phyloP scores from a whole-genome alignment of 805 yeast genomes.

The Kurtzmaniella cleridarum region DNA sequence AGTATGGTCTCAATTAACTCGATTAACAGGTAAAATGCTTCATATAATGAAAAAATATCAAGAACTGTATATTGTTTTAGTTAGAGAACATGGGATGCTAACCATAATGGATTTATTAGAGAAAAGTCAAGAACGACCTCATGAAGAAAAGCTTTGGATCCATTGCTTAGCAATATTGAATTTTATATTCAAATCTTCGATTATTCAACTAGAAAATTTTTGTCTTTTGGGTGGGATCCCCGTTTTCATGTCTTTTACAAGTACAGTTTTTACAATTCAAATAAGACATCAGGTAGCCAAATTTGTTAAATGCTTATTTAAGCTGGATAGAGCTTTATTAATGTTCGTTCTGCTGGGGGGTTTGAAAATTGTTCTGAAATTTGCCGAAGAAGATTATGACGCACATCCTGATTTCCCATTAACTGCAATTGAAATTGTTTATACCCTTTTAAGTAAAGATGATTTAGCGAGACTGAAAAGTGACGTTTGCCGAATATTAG shows the following conservation, averaged over 20 bases:
- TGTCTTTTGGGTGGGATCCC: conserved; percentile 42
- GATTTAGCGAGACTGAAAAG: conserved; percentile 33
- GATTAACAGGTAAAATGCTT: conserved; percentile 33
- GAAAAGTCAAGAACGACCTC: conserved; percentile 26
- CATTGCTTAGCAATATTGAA: conserved; percentile 31
- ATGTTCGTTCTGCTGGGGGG: conserved; percentile 45
- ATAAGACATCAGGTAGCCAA: conserved; percentile 33
- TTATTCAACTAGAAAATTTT: conserved; percentile 34
- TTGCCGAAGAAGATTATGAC: conserved; percentile 43
- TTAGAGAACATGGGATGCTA: conserved; percentile 39
- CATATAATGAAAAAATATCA: conserved; percentile 36
- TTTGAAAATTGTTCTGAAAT: conserved; percentile 35
- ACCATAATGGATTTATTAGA: conserved; percentile 36
- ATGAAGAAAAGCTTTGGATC: conserved; percentile 30
- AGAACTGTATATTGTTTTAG: conserved; percentile 30
- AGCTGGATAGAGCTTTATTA: conserved; percentile 31
- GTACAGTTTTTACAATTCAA: conserved; percentile 21
- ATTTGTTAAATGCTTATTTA: conserved; percentile 26
- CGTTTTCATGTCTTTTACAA: conserved; percentile 31
- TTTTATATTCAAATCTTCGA: conserved; percentile 23
- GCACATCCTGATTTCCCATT: conserved; percentile 31
- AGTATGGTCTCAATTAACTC: conserved; percentile 21
- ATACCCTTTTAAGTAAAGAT: conserved; percentile 28
- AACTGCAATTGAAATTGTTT: conserved; percentile 32
- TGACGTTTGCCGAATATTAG: conserved; percentile 35